Evolutionary conservation across 1,139 yeast species (phyloP), one percentile per base, ranked within the genome.

Genomic region (Yamadazyma trypodendri): DNA sequence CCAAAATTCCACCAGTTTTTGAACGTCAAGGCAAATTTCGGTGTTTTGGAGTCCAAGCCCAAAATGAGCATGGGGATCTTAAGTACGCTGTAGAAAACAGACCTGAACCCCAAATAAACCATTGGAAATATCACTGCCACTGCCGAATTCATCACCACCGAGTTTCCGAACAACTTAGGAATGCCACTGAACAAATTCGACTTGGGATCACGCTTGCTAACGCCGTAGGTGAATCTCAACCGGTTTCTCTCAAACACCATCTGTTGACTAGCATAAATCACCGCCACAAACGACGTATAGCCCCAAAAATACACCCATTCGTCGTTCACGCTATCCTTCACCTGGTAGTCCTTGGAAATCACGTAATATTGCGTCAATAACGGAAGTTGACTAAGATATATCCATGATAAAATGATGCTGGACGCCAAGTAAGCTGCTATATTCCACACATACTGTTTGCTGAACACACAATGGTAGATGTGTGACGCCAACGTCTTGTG

Each of bases 241-340:
- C 77, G 68, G 56, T 84, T 86, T 48, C 80, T 68, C 55, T 84
- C 89, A 44, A 75, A 68, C 0, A 76, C 52, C 22, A 77, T 50
- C 50, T 80, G 88, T 42, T 75, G 76, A 2, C 69, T 45, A 4
- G 83, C 56, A 53, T 84, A 85, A 8, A 71, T 39, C 0, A 70
- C 31, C 0, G 83, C 77, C n/a, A 54, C 34, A 29, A 52, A 51
- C 6, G 70, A 50, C 2, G 68, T 52, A 38, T 64, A 66, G 41
- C 59, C 63, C 70, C 75, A 74, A 49, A 64, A 72, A 51, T 69
- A 82, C 4, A 81, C 70, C 64, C 75, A 78, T 41, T 73, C 69
- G 52, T 84, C 92, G 51, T 82, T 84, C 37, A 81, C 55, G 37
- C 73, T 67, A 1, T 85, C 82, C 41, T 68, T 70, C 37, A 74